phyloP scores from a whole-genome alignment of 257 asterid species.

The Solanum chiquidenum region DNA sequence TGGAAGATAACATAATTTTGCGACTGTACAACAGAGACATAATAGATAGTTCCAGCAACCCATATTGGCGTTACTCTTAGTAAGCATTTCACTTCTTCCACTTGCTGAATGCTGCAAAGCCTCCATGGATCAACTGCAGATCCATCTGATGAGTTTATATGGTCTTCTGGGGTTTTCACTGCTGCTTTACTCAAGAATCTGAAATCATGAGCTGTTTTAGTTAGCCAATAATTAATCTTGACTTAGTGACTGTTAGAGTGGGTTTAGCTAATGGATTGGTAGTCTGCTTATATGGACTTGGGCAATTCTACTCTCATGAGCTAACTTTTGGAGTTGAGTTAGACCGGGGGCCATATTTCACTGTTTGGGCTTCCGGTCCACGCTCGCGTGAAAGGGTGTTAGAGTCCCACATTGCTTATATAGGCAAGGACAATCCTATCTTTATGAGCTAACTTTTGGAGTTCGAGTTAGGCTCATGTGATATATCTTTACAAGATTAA shows the following conservation, averaged over 20 bases:
- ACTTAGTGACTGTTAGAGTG: not conserved
- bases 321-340: no score
- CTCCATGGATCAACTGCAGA: constrained; percentile 22
- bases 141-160: constrained; percentile 13
- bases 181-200: constrained; percentile 20
- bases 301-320: no score
- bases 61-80: constrained; percentile 17
- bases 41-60: constrained; percentile 11
- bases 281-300: no score
- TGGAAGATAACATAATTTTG: constrained; percentile 11
- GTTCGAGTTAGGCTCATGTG: not conserved
- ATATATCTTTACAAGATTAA: not conserved
- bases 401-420: not conserved
- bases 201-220: not conserved
- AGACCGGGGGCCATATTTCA: no score
- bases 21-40: not conserved
- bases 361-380: no score
- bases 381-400: no score
- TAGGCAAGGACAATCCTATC: not conserved
- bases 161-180: constrained; percentile 11
- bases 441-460: not conserved
- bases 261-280: not conserved
- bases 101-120: constrained; percentile 27
- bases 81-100: constrained; percentile 25
- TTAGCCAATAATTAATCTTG: not conserved